These are phyloP conservation scores for Anthoceros angustus DNA, from an alignment of 225 moss, liverwort and hornwort species.

Conservation along the genomic window DNA sequence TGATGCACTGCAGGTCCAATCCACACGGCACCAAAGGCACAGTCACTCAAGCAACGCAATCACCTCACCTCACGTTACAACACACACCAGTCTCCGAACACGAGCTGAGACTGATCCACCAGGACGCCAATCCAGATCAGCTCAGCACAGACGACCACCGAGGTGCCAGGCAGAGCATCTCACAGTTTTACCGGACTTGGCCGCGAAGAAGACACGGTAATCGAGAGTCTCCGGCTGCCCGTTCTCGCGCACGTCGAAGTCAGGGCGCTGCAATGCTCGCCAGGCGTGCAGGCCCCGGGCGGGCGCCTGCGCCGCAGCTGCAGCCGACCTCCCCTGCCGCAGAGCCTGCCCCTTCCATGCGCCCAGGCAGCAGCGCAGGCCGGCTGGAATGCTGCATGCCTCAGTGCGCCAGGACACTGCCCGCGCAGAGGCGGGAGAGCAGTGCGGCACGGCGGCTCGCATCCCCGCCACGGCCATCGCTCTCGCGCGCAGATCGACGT, in stretches of 20 bases:
- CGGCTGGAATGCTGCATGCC: not conserved
- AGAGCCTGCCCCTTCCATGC: not conserved
- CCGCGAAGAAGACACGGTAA: conserved; percentile 66
- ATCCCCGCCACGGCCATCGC: conserved; percentile 2
- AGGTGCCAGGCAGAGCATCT: conserved; percentile 6
- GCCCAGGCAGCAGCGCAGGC: not conserved
- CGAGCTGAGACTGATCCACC: too few species aligned
- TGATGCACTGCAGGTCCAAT: too few species aligned
- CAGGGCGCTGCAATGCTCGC: conserved; percentile 8
- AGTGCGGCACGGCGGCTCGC: not conserved
- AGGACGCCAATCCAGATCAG: not conserved
- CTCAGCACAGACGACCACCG: not conserved
- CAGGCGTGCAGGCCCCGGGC: not conserved
- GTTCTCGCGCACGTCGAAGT: conserved; percentile 34
- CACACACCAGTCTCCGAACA: too few species aligned
- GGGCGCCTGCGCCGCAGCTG: not conserved
- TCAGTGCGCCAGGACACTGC: not conserved
- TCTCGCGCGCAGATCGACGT: not conserved
- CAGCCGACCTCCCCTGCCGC: not conserved
- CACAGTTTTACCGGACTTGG: conserved; percentile 60
- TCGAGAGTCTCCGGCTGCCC: conserved; percentile 53
- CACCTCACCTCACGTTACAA: too few species aligned
- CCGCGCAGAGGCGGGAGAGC: not conserved
- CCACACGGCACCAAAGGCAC: too few species aligned
- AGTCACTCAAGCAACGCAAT: too few species aligned